Evolutionary conservation across 805 yeast genomes (phyloP).

Genomic region (Hanseniaspora pseudoguilliermondii): DNA sequence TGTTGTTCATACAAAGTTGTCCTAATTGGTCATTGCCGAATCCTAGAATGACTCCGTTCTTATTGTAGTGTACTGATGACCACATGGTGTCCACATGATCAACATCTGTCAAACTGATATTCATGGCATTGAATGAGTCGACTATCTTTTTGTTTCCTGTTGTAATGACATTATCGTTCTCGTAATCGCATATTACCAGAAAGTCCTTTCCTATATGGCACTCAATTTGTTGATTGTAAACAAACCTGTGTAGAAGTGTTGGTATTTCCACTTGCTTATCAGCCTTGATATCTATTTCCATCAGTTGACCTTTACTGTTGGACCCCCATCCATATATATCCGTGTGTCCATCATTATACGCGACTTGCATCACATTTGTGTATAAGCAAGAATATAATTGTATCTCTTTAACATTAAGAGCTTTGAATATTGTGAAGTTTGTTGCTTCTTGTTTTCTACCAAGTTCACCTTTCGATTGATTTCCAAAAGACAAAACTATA

Average conservation of each 20-base stretch:
- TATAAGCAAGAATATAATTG: constrained; percentile 6
- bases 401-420: background rate
- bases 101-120: constrained; percentile 10
- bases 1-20: constrained; percentile 35
- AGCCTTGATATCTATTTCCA: constrained; percentile 14
- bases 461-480: constrained; percentile 6
- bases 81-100: constrained; percentile 40
- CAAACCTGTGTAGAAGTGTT: background rate
- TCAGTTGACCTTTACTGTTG: constrained; percentile 33
- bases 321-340: constrained; percentile 38
- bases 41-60: background rate
- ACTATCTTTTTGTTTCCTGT: constrained; percentile 25
- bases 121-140: constrained; percentile 21
- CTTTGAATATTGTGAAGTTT: background rate
- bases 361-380: background rate
- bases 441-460: background rate
- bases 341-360: background rate
- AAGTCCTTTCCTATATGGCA: constrained; percentile 47
- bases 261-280: constrained; percentile 17
- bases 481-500: background rate
- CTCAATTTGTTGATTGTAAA: background rate
- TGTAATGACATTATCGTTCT: constrained; percentile 14
- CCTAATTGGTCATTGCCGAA: constrained; percentile 69
- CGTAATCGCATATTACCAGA: constrained; percentile 28
- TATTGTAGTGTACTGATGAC: constrained; percentile 55